These are phyloP conservation scores for Isoetes taiwanensis DNA, from an alignment of 75 land plant genomes.

Conservation along the genomic window DNA sequence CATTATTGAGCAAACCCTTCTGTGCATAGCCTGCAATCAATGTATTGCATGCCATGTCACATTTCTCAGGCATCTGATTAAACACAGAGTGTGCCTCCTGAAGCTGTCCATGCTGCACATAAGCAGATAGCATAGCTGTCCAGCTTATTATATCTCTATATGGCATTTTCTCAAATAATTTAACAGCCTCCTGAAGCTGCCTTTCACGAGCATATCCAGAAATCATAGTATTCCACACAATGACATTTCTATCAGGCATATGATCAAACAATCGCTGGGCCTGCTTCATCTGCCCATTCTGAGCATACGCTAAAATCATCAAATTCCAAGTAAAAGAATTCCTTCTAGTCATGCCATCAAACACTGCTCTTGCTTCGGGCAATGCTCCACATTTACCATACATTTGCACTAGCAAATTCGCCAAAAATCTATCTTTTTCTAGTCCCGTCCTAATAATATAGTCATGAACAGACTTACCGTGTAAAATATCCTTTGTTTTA, in stretches of 20 bases:
- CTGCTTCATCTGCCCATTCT: conserved; percentile 19
- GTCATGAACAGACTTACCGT: no score
- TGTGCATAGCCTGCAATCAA: not conserved
- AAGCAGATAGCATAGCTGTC: conserved; percentile 29
- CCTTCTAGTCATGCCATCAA: conserved; percentile 2
- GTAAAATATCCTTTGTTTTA: no score
- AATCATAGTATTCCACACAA: conserved; percentile 29
- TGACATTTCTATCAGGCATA: conserved; percentile 13
- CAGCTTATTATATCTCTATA: conserved; percentile 19
- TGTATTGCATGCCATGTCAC: no score
- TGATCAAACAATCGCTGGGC: conserved; percentile 18
- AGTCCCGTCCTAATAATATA: not conserved
- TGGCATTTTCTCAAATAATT: conserved; percentile 16
- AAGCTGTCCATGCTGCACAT: conserved; percentile 21
- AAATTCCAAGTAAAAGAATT: conserved; percentile 16
- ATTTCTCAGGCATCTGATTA: conserved; percentile 7
- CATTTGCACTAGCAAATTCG: not conserved
- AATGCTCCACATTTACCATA: not conserved
- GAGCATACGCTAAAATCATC: conserved; percentile 27
- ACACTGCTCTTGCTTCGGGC: conserved; percentile 2
- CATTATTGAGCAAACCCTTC: not conserved
- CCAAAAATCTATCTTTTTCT: not conserved
- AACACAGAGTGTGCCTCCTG: conserved; percentile 14
- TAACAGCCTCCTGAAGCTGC: conserved; percentile 10
- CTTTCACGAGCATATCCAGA: conserved; percentile 13